Percentiles rank a stretch among this genome's conserved stretches.
Evolutionary conservation across 345 rosid species (phyloP).

Genomic region (Iberis pinnata): DNA sequence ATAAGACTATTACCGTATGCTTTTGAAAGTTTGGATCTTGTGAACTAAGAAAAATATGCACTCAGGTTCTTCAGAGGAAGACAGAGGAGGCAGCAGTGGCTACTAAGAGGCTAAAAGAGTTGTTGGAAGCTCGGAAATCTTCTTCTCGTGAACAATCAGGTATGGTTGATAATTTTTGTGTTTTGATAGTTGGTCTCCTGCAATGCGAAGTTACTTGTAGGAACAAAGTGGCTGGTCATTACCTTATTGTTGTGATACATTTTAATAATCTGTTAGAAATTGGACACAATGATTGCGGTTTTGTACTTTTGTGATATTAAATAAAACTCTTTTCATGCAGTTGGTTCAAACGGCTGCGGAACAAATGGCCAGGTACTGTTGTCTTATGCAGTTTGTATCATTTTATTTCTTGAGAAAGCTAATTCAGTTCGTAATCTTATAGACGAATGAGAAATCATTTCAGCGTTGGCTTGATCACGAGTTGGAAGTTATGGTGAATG

Average conservation of each 20-base stretch:
- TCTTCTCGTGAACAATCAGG: slow-evolving; percentile 76
- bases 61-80: slow-evolving; percentile 96
- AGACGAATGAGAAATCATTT: slow-evolving; percentile 86
- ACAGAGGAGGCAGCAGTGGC: slow-evolving; percentile 99
- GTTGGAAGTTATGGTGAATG: slow-evolving; percentile 97
- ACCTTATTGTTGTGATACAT: too few relatives aligned
- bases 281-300: neutral
- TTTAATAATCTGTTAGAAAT: too few relatives aligned
- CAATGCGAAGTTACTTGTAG: too few relatives aligned
- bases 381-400: slow-evolving; percentile 8
- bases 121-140: slow-evolving; percentile 93
- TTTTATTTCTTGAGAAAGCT: slow-evolving; percentile 5
- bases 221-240: too few relatives aligned
- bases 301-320: slow-evolving; percentile 29
- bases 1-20: slow-evolving; percentile 3
- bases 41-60: slow-evolving; percentile 17
- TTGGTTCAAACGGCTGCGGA: slow-evolving; percentile 61
- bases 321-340: slow-evolving; percentile 38
- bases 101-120: slow-evolving; percentile 89
- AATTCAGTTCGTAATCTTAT: slow-evolving; percentile 15
- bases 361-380: slow-evolving; percentile 68
- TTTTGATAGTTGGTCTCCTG: neutral
- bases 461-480: slow-evolving; percentile 96
- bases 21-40: neutral
- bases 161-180: slow-evolving; percentile 14